These are phyloP conservation scores for Leptographium radiaticola DNA, from an alignment of 2,329 filamentous ascomycete genomes.

Conservation along the genomic window DNA sequence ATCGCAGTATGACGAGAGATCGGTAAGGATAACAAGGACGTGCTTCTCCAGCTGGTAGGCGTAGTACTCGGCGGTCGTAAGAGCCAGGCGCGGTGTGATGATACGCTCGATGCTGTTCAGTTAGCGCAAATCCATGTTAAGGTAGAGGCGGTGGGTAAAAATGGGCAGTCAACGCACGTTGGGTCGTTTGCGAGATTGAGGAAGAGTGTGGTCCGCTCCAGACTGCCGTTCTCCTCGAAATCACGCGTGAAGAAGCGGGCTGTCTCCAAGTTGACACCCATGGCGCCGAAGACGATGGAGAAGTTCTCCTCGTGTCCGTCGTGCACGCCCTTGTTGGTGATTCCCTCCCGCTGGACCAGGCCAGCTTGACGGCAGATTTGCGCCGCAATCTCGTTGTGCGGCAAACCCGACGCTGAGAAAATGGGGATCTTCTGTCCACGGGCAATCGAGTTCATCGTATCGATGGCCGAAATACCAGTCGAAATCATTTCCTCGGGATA, in stretches of 20 bases:
- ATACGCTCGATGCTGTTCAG: slow-evolving; percentile 83
- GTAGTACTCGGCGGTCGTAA: slow-evolving; percentile 98
- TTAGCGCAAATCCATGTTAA: neutral
- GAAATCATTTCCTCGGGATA: slow-evolving; percentile 99
- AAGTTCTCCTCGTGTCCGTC: slow-evolving; percentile 99
- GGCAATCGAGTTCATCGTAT: slow-evolving; percentile 96
- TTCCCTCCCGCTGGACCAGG: slow-evolving; percentile 65
- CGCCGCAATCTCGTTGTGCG: slow-evolving; percentile 98
- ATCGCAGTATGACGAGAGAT: slow-evolving; percentile 96
- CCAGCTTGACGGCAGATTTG: slow-evolving; percentile 97
- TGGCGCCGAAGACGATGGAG: slow-evolving; percentile 97
- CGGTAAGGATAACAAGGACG: slow-evolving; percentile 95
- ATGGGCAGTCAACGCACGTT: slow-evolving; percentile 49
- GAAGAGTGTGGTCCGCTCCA: slow-evolving; percentile 96
- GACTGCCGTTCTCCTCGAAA: slow-evolving; percentile 97
- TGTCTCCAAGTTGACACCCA: slow-evolving; percentile 99
- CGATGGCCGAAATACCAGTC: slow-evolving; percentile 97
- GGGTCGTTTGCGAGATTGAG: slow-evolving; percentile 98
- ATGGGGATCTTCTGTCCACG: slow-evolving; percentile 99
- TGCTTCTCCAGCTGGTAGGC: slow-evolving; percentile 99
- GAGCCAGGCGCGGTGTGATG: slow-evolving; percentile 93
- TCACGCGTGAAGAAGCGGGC: slow-evolving; percentile 96
- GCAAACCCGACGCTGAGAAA: slow-evolving; percentile 94
- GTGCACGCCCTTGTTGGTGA: slow-evolving; percentile 85
- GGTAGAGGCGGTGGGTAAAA: neutral